Evolutionary conservation across 805 yeast genomes (phyloP), one percentile per base, ranked within the genome.

Genomic region (Ogataea populi-albae): DNA sequence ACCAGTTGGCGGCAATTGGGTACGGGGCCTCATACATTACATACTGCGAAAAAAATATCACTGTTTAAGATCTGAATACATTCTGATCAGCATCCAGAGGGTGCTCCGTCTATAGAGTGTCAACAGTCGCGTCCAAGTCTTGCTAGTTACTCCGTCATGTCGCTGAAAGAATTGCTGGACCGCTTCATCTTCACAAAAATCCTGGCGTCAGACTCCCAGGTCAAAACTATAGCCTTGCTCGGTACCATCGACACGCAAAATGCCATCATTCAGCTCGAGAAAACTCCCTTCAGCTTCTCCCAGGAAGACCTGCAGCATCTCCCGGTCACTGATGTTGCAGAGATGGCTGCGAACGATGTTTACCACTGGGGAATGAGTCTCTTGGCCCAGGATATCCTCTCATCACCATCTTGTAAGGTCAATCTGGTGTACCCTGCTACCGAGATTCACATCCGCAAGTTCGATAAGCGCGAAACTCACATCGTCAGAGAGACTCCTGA

Each of bases 391-490:
- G 65, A 70, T 31, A 41, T 77, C n/a, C 65, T 62, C 0, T 45
- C 49, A 0, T 49, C 49, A 4, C 86, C 94, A 1, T 71, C 78
- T 1, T 80, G 81, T 11, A 88, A 89, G 52, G 49, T 86, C 37
- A 87, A 82, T 47, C 49, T 91, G 37, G 79, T 91, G 17, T 87
- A 76, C 57, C 98, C 98, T 1, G 98, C 98, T 1, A 83, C 96
- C 0, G 79, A 77, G 31, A 75, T 80, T 3, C 98, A 93, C 56
- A 78, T 93, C 30, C 71, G 71, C 30, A 93, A 93, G 62, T 86
- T 76, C 56, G 67, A 74, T n/a, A 65, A 59, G 10, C 87, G 83
- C 47, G 61, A 60, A n/a, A 50, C 57, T 21, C 87, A 79, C 45
- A 60, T 83, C 52, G 69, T 93, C 3, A 55, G 60, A 11, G 99